phyloP scores from a whole-genome alignment of 257 asterid species.

The Ilex aquifolium region DNA sequence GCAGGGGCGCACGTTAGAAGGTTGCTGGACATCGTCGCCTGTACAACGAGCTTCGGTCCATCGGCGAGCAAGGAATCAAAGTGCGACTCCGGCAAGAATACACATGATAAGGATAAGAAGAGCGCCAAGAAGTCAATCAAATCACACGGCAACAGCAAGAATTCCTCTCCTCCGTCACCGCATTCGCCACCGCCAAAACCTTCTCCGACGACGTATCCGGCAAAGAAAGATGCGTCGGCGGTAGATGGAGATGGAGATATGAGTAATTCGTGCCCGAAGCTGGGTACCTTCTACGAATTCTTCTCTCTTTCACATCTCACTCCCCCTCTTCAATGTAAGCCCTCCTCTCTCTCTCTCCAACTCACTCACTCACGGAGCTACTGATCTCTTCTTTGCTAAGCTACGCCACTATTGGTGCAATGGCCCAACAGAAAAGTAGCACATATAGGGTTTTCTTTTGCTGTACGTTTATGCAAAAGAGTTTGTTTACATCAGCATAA shows the following conservation, averaged over 20 bases:
- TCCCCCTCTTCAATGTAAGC: conserved; percentile 88
- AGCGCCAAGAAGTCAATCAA: conserved; percentile 51
- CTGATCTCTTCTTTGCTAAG: too few species aligned
- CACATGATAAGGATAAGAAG: conserved; percentile 42
- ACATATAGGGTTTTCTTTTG: too few species aligned
- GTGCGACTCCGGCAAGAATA: conserved; percentile 41
- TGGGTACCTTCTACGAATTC: conserved; percentile 93
- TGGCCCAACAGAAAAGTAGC: too few species aligned
- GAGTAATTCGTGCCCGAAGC: conserved; percentile 73
- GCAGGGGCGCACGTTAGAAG: conserved; percentile 88
- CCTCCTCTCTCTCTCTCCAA: not conserved
- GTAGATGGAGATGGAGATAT: conserved; percentile 76
- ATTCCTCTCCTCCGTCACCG: conserved; percentile 48
- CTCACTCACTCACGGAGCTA: too few species aligned
- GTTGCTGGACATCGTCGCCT: conserved; percentile 74
- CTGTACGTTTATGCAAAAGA: too few species aligned
- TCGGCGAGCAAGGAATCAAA: conserved; percentile 44
- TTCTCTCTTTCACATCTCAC: conserved; percentile 96
- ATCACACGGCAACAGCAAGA: conserved; percentile 33
- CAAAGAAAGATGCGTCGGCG: conserved; percentile 24
- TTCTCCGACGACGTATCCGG: too few species aligned
- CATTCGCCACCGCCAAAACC: conserved; percentile 10
- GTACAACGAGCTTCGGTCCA: conserved; percentile 86
- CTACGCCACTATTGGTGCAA: too few species aligned
- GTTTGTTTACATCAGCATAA: too few species aligned